Conservation (phyloP, 2,329 filamentous ascomycete genomes). For the Diaporthe sp. region DNA sequence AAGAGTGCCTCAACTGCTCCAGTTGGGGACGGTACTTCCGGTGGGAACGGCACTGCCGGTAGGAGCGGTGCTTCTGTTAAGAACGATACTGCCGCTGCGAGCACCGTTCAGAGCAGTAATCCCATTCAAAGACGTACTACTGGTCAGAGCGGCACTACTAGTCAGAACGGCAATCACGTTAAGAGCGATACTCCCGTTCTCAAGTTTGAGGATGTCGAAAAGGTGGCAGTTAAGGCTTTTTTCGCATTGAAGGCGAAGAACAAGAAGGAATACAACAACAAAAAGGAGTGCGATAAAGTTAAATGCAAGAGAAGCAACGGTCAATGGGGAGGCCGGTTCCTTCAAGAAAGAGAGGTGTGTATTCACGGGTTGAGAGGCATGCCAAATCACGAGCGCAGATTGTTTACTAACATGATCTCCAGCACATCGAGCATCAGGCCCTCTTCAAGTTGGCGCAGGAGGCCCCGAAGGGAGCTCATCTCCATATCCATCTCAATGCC, state of each 20-base stretch:
- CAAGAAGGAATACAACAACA: background rate
- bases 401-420: background rate
- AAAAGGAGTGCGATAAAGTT: background rate
- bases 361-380: background rate
- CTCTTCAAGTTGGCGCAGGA: slow-evolving; percentile 68
- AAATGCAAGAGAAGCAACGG: background rate
- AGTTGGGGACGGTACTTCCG: no score
- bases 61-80: no score
- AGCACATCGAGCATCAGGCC: slow-evolving; percentile 63
- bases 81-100: no score
- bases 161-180: no score
- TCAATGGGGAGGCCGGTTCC: background rate
- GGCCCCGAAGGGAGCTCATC: slow-evolving; percentile 80
- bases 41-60: no score
- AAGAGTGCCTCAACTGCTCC: no score
- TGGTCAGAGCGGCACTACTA: no score
- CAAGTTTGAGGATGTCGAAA: background rate
- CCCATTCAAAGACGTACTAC: no score
- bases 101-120: no score
- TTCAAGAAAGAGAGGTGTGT: background rate
- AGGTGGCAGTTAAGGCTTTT: fast-evolving
- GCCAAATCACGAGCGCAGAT: background rate
- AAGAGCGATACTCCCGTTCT: no score
- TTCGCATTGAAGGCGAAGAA: background rate
- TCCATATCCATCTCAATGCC: slow-evolving; percentile 84